Conservation (phyloP, 352 stramenopile species). For the Phytophthora capsici region DNA sequence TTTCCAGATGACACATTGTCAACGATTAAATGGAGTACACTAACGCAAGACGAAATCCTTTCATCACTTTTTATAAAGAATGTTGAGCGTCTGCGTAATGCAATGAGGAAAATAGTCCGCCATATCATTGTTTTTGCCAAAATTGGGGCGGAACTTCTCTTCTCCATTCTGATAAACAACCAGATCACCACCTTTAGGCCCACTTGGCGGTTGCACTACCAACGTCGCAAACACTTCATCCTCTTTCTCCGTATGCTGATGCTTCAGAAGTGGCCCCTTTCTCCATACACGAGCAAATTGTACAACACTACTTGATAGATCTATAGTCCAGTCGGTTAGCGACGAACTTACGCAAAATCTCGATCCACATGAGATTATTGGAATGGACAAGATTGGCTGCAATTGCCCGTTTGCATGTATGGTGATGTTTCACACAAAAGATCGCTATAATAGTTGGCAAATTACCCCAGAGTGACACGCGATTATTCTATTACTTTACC, state of each 20-base stretch:
- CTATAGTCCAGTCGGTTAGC: constrained; percentile 17
- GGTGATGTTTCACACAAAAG: constrained; percentile 38
- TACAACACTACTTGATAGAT: too few species aligned
- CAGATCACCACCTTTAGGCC: constrained; percentile 27
- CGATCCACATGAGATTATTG: constrained; percentile 22
- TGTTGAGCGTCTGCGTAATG: constrained; percentile 38
- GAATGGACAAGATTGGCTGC: constrained; percentile 12
- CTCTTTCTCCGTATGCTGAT: constrained; percentile 65
- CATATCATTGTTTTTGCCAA: constrained; percentile 19
- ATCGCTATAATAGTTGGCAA: too few species aligned
- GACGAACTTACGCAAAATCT: constrained; percentile 8
- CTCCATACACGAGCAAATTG: constrained; percentile 58
- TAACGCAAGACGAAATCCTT: constrained; percentile 26
- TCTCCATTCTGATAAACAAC: constrained; percentile 15
- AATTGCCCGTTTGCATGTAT: too few species aligned
- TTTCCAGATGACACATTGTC: constrained; percentile 7
- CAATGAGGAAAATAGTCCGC: constrained; percentile 21
- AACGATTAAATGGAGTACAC: constrained; percentile 30
- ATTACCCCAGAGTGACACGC: too few species aligned
- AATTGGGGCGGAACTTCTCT: constrained; percentile 19
- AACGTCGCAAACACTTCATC: constrained; percentile 57
- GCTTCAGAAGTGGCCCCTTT: constrained; percentile 47
- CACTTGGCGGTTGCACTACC: constrained; percentile 42
- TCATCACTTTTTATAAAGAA: constrained; percentile 31
- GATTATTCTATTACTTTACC: too few species aligned